Evolutionary conservation across 345 rosid species (phyloP), one percentile per base, ranked within the genome.

Genomic region (Salix koriyanagi): DNA sequence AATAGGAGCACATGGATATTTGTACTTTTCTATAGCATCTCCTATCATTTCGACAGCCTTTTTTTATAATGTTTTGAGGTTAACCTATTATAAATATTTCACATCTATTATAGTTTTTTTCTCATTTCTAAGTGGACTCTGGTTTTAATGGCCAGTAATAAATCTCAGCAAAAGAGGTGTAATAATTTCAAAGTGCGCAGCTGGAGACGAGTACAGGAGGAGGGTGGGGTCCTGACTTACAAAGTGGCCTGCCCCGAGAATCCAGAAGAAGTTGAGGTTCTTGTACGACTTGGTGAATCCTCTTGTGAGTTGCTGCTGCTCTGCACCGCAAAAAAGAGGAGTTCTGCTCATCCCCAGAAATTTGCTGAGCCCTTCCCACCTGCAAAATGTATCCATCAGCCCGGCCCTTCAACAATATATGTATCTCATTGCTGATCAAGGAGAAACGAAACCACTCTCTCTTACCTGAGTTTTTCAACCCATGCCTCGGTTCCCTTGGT

Each of bases 191-290:
- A 34, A 34, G 37, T 5, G 37, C 37, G 37, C 37, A 34, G 37
- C 37, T 34, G 37, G 37, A 34, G 37, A 34, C 37, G 5, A 34
- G 37, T 34, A 34, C 6, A 5, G 37, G 37, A 34, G 7, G 37
- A 34, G 37, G 37, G 37, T 5, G 6, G 0, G 37, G 37, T 34
- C 6, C 37, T 34, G 37, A 34, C 37, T 34, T 88, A 95, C 99
- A 84, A 90, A 95, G 80, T 95, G 99, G 67, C 99, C 99, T n/a
- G 99, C 97, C 69, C 89, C 89, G 73, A 95, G 96, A 84, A 95
- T 90, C 99, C 99, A 95, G 76, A 85, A 93, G 16, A 95, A 93
- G 46, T 86, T 91, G 15, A 95, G 81, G 77, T 93, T 95, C 78
- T 89, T 86, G 86, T 86, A 89, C 1, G 97, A 88, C 78, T 85